These are phyloP conservation scores for Ogataea polymorpha DNA, from an alignment of 805 yeast genomes.

Conservation along the genomic window DNA sequence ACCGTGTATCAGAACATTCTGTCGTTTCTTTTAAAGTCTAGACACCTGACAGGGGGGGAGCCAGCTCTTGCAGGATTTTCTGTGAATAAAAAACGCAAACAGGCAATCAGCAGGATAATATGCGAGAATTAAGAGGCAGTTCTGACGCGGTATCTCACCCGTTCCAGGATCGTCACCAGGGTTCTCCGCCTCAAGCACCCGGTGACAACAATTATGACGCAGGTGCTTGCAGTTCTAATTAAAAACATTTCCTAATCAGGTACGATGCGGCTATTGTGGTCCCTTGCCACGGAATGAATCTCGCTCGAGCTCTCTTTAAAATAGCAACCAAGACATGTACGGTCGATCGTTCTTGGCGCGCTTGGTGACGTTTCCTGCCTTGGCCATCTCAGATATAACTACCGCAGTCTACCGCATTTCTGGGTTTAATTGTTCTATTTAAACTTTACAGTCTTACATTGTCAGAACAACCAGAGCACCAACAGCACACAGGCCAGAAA, in stretches of 20 bases:
- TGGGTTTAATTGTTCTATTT: neutral
- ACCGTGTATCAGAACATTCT: slow-evolving; percentile 11
- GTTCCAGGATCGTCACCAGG: slow-evolving; percentile 2
- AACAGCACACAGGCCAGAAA: slow-evolving; percentile 16
- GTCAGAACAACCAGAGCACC: slow-evolving; percentile 23
- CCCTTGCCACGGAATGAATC: neutral
- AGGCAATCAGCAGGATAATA: neutral
- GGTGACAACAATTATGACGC: neutral
- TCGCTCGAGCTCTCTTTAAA: neutral
- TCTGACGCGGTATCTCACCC: neutral
- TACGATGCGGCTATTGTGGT: slow-evolving; percentile 3
- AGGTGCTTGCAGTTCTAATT: slow-evolving; percentile 1
- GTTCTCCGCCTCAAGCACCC: slow-evolving; percentile 1
- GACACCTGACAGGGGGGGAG: neutral
- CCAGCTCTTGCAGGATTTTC: neutral
- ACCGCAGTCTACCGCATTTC: too few species aligned
- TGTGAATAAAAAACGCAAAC: neutral
- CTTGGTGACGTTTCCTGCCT: too few species aligned
- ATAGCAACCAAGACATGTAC: slow-evolving; percentile 1
- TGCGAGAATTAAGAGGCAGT: neutral
- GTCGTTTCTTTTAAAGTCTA: slow-evolving; percentile 12
- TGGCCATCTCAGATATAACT: too few species aligned
- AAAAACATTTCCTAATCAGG: slow-evolving; percentile 1
- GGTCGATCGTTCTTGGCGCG: neutral
- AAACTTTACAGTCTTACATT: slow-evolving; percentile 14